Evolutionary conservation across 495 filamentous ascomycete species (phyloP).

Genomic region (Xylaria palmicola): DNA sequence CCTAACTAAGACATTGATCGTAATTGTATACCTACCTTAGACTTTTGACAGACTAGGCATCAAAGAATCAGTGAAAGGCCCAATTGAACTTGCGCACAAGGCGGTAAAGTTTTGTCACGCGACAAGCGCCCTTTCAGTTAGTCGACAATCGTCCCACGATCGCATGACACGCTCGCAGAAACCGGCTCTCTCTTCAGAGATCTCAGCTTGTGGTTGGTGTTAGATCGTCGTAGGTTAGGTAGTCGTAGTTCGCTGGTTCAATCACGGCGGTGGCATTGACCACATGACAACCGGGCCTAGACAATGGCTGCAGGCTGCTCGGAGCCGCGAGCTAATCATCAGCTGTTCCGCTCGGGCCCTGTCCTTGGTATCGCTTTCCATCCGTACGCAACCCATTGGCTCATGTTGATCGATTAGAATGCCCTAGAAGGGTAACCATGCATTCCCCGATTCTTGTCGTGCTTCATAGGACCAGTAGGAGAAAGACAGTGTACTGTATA

Average conservation of each 20-base stretch:
- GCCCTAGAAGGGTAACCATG: not conserved
- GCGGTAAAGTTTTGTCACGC: conserved; percentile 7
- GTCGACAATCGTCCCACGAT: conserved; percentile 13
- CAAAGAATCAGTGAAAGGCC: too few relatives aligned
- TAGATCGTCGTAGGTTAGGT: too few relatives aligned
- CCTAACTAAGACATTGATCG: not conserved
- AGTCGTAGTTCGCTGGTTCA: too few relatives aligned
- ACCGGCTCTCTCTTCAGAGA: not conserved
- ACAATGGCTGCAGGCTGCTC: not conserved
- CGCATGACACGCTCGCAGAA: conserved; percentile 10
- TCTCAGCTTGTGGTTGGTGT: not conserved
- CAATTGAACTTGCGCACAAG: conserved; percentile 1
- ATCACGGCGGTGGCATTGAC: not conserved
- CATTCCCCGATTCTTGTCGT: not conserved
- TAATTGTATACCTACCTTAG: not conserved
- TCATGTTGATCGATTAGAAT: not conserved
- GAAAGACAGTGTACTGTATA: conserved; percentile 2
- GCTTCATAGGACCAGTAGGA: not conserved
- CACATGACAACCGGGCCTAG: not conserved
- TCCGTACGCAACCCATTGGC: not conserved
- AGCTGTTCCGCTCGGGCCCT: not conserved
- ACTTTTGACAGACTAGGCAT: too few relatives aligned
- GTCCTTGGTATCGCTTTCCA: not conserved
- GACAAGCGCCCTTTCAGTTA: conserved; percentile 9
- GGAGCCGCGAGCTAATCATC: not conserved